phyloP scores from a whole-genome alignment of 2,329 filamentous ascomycete species.

The Paecilomyces formosus region DNA sequence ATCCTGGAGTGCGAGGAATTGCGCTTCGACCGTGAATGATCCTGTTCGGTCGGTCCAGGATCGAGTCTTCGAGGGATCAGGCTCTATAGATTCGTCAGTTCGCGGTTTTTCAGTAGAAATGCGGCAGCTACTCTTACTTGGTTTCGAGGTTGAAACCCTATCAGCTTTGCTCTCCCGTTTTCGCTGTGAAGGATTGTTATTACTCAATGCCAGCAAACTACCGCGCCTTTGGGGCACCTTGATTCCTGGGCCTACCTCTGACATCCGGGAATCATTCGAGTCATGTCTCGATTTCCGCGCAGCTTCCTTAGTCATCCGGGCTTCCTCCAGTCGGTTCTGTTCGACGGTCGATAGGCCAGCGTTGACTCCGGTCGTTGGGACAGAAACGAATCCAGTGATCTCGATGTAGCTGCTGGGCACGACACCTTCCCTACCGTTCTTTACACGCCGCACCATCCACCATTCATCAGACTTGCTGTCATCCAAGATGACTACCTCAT shows the following conservation, averaged over 20 bases:
- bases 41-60: constrained; percentile 94
- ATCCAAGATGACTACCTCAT: constrained; percentile 86
- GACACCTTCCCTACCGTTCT: constrained; percentile 90
- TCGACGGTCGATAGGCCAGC: constrained; percentile 63
- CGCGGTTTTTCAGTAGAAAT: not conserved
- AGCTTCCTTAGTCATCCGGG: constrained; percentile 73
- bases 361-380: constrained; percentile 50
- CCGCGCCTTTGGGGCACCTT: constrained; percentile 70
- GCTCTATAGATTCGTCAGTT: constrained; percentile 48
- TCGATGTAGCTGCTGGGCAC: constrained; percentile 96
- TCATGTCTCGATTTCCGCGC: constrained; percentile 55
- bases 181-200: constrained; percentile 67
- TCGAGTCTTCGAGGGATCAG: constrained; percentile 72
- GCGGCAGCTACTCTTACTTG: constrained; percentile 52
- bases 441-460: constrained; percentile 90
- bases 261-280: constrained; percentile 45
- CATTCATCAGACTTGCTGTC: constrained; percentile 92
- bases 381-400: constrained; percentile 58
- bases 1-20: constrained; percentile 89
- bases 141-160: constrained; percentile 53
- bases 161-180: constrained; percentile 61
- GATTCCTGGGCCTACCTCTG: constrained; percentile 72
- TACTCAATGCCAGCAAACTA: constrained; percentile 62
- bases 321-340: constrained; percentile 71
- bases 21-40: constrained; percentile 93